Percentiles rank a stretch among this genome's conserved stretches.
phyloP scores from a whole-genome alignment of 2,329 filamentous ascomycete species.

The Passalora sequoiae region DNA sequence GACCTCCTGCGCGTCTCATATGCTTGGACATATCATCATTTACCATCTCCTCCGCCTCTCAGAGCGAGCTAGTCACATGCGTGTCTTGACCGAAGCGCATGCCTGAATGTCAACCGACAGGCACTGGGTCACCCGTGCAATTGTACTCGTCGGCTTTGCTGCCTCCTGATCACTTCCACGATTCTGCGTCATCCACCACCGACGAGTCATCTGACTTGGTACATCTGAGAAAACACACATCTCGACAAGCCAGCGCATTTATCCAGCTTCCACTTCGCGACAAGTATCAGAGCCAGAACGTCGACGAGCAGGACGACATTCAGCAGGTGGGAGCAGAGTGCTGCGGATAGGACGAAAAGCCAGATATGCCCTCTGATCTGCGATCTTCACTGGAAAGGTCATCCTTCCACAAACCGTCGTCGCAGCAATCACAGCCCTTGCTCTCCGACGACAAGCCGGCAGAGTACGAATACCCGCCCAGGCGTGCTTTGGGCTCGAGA shows the following conservation, averaged over 20 bases:
- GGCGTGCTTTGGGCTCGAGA: conserved; percentile 44
- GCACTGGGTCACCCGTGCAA: conserved; percentile 4
- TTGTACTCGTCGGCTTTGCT: conserved; percentile 15
- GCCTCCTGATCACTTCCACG: conserved; percentile 21
- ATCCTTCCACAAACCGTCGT: conserved; percentile 8
- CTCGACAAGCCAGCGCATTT: conserved; percentile 31
- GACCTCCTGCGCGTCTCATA: too few species aligned
- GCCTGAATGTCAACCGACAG: conserved; percentile 1
- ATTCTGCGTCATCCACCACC: conserved; percentile 20
- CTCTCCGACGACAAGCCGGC: conserved; percentile 42
- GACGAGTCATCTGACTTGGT: conserved; percentile 29
- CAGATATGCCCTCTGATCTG: conserved; percentile 48
- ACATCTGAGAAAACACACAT: conserved; percentile 28
- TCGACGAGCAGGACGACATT: conserved; percentile 37
- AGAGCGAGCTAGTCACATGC: conserved; percentile 2
- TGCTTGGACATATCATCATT: too few species aligned
- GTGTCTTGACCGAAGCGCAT: conserved; percentile 3
- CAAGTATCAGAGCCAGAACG: conserved; percentile 8
- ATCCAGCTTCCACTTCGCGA: conserved; percentile 26
- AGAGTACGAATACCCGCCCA: conserved; percentile 37
- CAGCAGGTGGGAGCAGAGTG: conserved; percentile 42
- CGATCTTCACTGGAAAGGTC: conserved; percentile 34
- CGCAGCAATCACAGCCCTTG: conserved; percentile 46
- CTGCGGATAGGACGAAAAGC: conserved; percentile 24
- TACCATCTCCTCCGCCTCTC: too few species aligned